Base-by-base conservation (phyloP, 768 basidiomycete genomes). In the Suillus discolor region DNA sequence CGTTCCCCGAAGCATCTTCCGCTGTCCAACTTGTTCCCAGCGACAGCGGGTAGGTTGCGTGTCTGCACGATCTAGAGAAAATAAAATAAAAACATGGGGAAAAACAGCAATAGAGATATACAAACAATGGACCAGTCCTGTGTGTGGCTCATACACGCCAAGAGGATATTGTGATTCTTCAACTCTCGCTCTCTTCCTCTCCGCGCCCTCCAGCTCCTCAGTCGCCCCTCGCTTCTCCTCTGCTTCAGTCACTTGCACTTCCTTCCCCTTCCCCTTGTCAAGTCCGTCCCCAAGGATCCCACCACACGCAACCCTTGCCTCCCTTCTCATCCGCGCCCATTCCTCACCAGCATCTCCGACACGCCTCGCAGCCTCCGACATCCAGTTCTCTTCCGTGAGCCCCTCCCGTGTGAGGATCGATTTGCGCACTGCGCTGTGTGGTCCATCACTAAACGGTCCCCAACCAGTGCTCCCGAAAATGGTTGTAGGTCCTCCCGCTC, bases 401-500 rank as follows among this genome's bases (percentile, higher is more conserved):
- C 94, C 93, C 66, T 93, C 90, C n/a, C 91, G 82, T 53, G 87
- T 84, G 63, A 96, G 75, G 71, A 91, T 75, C 31, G 90, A 89
- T 78, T 96, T 94, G 71, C 92, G 84, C 65, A 95, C 92, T 0
- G 90, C 90, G 68, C 91, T 92, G 66, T 94, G 79, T 0, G 93
- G 94, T 1, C 93, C 93, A 70, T 94, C 93, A 64, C 92, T 93
- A 76, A 89, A 97, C 1, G 96, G 94, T 2, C 94, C 93, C 82
- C 89, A 86, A 0, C 96, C 96, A 18, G 83, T 83, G 0, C 85
- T 85, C 20, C 93, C 96, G 70, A 97, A 99, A 53, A 96, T 85
- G 0, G 97, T 98, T 1, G 96, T 97, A 1, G 95, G 92, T 0
- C 96, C 96, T 1, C 96, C 95, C 0, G 94, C 89, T 54, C 93